Percentiles rank a stretch among this genome's conserved stretches.
Conservation (phyloP, 257 asterid species). For the Striga asiatica region DNA sequence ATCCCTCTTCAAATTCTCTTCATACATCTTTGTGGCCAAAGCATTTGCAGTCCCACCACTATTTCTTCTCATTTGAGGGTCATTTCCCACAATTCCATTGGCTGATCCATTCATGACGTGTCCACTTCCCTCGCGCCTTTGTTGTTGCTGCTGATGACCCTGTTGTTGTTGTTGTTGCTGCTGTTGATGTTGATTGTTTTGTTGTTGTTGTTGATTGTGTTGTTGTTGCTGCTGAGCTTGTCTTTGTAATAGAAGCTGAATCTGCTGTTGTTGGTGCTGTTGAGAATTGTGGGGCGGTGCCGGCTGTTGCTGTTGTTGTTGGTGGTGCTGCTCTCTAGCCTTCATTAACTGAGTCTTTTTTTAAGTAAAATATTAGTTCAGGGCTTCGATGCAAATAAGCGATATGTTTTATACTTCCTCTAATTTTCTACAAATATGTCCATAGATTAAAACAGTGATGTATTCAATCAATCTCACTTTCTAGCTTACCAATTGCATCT, state of each 20-base stretch:
- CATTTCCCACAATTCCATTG: slow-evolving; percentile 78
- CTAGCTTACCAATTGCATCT: no score
- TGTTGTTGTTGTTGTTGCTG: no score
- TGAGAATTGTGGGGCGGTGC: slow-evolving; percentile 47
- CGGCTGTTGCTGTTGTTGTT: slow-evolving; percentile 51
- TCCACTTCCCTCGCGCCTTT: slow-evolving; percentile 61
- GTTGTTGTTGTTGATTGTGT: slow-evolving; percentile 39
- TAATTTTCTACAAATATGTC: no score
- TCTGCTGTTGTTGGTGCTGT: slow-evolving; percentile 57
- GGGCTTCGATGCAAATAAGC: no score
- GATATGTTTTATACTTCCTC: no score
- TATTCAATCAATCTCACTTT: no score
- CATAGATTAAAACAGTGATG: no score
- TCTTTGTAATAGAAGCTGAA: slow-evolving; percentile 64
- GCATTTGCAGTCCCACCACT: slow-evolving; percentile 78
- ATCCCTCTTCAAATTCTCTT: slow-evolving; percentile 80
- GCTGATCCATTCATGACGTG: slow-evolving; percentile 70
- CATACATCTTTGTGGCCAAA: slow-evolving; percentile 80
- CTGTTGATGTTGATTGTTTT: slow-evolving; percentile 41
- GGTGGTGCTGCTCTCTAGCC: slow-evolving; percentile 92
- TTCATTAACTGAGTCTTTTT: slow-evolving; percentile 92
- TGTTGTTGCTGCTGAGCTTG: slow-evolving; percentile 69
- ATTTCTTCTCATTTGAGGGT: slow-evolving; percentile 70
- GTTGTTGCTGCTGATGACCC: no score
- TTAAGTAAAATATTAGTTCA: no score